phyloP scores from a whole-genome alignment of 148 eudicot species.

The Rhododendron ovatum region DNA sequence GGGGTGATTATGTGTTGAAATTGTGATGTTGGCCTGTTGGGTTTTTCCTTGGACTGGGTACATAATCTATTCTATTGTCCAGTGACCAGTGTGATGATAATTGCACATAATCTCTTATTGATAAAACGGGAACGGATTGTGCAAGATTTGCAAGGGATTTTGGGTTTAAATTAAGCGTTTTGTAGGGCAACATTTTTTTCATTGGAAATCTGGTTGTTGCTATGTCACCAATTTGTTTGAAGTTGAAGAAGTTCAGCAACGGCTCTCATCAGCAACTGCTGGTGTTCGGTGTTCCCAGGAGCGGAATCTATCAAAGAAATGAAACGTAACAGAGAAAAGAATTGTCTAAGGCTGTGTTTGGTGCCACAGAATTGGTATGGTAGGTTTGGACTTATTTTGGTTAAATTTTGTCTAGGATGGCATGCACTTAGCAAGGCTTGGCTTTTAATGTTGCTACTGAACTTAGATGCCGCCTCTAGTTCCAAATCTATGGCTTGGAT shows the following conservation, averaged over 20 bases:
- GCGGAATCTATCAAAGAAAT: background rate
- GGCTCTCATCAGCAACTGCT: background rate
- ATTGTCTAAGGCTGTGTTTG: background rate
- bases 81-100: background rate
- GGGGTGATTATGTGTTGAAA: no score
- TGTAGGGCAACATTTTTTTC: no score
- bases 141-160: no score
- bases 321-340: background rate
- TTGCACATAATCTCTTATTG: background rate
- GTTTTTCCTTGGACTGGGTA: background rate
- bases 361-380: background rate
- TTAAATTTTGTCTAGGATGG: no score
- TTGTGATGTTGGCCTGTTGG: background rate
- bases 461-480: background rate
- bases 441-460: background rate
- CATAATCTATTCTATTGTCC: background rate
- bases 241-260: no score
- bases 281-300: background rate
- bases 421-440: no score
- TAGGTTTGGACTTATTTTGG: no score
- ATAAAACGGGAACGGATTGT: no score
- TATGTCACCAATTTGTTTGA: no score
- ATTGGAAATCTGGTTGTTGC: no score
- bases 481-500: background rate
- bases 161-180: no score